These are phyloP conservation scores for Leptographium wingfieldii DNA, from an alignment of 2,329 filamentous ascomycete genomes.

Conservation along the genomic window DNA sequence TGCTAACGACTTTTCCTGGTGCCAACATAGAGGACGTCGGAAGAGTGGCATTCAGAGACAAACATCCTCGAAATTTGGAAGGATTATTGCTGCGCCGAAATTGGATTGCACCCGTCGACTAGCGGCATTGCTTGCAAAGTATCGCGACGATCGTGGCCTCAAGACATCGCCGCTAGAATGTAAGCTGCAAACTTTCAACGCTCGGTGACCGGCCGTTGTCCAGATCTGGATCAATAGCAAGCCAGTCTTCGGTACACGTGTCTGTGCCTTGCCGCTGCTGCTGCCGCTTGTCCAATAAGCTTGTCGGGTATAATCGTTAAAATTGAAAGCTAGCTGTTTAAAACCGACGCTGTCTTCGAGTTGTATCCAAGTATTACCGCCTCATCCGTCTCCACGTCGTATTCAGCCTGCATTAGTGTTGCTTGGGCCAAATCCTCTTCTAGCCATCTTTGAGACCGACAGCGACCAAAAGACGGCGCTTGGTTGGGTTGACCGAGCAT, in stretches of 20 bases:
- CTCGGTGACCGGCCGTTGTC: neutral
- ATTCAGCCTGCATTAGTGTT: neutral
- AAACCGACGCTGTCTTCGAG: neutral
- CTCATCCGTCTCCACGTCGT: neutral
- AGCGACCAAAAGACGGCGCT: neutral
- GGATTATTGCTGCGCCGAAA: neutral
- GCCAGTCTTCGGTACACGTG: neutral
- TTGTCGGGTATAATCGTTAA: neutral
- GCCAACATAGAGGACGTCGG: neutral
- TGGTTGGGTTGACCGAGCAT: neutral
- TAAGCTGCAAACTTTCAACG: too few relatives aligned
- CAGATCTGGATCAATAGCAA: neutral
- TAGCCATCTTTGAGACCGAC: neutral
- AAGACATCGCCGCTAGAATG: too few relatives aligned
- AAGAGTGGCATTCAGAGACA: too few relatives aligned
- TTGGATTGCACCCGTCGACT: too few relatives aligned
- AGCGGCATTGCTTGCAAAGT: neutral
- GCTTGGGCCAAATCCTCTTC: neutral
- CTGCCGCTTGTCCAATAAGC: neutral
- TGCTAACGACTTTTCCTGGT: neutral
- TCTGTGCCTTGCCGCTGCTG: too few relatives aligned
- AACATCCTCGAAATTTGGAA: neutral
- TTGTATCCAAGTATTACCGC: too few relatives aligned
- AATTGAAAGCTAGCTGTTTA: neutral
- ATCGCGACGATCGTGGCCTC: neutral